phyloP scores from a whole-genome alignment of 106 monocot species.

The Chionographis japonica region DNA sequence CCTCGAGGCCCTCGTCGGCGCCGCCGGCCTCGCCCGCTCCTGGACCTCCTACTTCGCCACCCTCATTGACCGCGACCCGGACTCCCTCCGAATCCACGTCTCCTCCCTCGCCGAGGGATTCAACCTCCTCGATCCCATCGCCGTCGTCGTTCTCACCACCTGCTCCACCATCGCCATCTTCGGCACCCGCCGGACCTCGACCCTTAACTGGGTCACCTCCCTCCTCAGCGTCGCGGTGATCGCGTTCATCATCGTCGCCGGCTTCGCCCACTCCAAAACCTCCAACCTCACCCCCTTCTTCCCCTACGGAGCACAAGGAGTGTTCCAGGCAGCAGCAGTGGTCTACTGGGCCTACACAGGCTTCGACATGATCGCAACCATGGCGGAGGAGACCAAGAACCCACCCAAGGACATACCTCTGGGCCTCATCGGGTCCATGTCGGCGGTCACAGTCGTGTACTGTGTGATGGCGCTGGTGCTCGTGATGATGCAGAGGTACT shows the following conservation, averaged over 20 bases:
- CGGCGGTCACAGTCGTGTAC: constrained; percentile 41
- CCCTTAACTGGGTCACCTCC: constrained; percentile 39
- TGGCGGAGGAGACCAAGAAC: constrained; percentile 61
- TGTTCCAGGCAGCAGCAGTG: constrained; percentile 29
- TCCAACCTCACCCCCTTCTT: constrained; percentile 34
- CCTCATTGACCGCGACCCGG: constrained; percentile 15
- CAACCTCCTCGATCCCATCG: constrained; percentile 45
- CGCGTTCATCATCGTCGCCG: constrained; percentile 33
- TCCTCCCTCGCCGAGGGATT: constrained; percentile 22
- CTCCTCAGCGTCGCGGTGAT: constrained; percentile 26
- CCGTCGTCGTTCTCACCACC: constrained; percentile 23
- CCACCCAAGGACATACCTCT: constrained; percentile 41
- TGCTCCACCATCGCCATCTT: constrained; percentile 17
- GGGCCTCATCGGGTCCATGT: constrained; percentile 47
- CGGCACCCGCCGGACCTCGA: constrained; percentile 29
- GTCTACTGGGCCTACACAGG: constrained; percentile 55
- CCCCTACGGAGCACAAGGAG: constrained; percentile 37
- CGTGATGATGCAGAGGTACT: constrained; percentile 44
- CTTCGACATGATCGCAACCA: constrained; percentile 52
- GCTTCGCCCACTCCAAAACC: constrained; percentile 13
- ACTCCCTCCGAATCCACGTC: constrained; percentile 33
- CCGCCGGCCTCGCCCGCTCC: constrained; percentile 19
- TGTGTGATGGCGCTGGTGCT: constrained; percentile 35
- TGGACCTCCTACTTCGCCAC: constrained; percentile 33
- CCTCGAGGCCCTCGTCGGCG: constrained; percentile 19